phyloP scores from a whole-genome alignment of 257 asterid species.

The Solanum virginianum region DNA sequence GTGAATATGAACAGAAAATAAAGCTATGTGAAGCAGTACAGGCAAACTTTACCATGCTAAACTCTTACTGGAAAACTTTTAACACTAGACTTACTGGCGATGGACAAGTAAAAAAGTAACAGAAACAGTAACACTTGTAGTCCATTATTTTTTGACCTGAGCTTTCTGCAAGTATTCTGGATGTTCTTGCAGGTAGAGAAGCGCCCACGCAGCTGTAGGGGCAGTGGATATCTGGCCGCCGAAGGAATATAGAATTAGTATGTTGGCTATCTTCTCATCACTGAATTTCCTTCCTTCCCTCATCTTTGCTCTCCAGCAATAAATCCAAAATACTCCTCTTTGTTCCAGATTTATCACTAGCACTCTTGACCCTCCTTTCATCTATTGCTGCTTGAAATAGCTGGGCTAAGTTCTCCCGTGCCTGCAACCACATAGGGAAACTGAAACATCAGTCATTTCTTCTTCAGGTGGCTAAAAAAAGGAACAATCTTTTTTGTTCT shows the following conservation, averaged over 20 bases:
- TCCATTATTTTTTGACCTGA: neutral
- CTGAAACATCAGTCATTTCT: neutral
- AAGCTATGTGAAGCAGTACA: neutral
- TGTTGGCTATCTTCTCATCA: neutral
- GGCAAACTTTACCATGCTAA: neutral
- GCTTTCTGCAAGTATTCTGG: neutral
- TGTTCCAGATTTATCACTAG: neutral
- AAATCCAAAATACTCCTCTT: neutral
- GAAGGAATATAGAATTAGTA: neutral
- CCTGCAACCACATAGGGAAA: neutral
- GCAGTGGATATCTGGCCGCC: neutral
- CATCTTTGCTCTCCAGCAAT: neutral
- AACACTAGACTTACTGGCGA: neutral
- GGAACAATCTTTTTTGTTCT: neutral
- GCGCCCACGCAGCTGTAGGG: neutral
- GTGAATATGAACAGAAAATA: neutral
- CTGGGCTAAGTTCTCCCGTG: neutral
- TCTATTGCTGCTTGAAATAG: neutral
- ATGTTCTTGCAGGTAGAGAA: neutral
- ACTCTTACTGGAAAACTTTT: neutral
- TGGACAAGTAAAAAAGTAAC: neutral
- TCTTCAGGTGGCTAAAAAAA: neutral
- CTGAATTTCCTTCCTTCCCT: neutral
- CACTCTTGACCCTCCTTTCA: neutral
- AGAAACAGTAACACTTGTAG: neutral